A percentile compares a stretch with the other conserved stretches of the same genome.
These are phyloP conservation scores for Angophora floribunda DNA, from an alignment of 345 rosid species.

Conservation along the genomic window DNA sequence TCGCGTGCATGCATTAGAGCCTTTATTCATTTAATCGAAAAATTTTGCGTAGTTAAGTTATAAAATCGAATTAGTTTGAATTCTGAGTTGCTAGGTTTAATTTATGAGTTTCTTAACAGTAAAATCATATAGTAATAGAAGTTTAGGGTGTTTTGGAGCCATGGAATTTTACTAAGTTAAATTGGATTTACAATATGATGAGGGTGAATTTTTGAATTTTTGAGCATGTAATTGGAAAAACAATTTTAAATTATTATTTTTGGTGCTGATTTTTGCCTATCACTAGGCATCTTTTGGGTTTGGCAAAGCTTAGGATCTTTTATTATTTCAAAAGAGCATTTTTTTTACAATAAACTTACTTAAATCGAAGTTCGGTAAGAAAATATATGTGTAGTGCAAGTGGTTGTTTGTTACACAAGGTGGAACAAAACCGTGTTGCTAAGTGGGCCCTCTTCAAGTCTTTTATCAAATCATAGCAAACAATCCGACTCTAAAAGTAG, in stretches of 20 bases:
- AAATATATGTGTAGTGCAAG: neutral
- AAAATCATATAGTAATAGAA: neutral
- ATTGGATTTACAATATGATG: neutral
- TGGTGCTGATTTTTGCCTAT: neutral
- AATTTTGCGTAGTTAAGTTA: neutral
- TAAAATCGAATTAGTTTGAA: no score
- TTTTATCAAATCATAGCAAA: no score
- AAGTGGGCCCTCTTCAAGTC: rapidly evolving
- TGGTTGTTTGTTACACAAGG: no score
- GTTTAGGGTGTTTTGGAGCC: rapidly evolving
- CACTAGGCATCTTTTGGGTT: neutral
- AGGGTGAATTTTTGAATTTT: neutral
- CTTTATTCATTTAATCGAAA: no score
- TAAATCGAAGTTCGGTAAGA: no score
- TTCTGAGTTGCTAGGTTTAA: neutral
- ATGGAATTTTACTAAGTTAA: no score
- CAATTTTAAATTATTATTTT: no score
- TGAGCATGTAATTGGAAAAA: neutral
- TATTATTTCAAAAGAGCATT: no score
- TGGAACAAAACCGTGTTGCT: no score
- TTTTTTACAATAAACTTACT: no score
- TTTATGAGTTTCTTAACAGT: neutral
- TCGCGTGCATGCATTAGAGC: neutral
- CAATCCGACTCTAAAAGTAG: no score
- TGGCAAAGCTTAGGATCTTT: no score